Base-by-base conservation (phyloP, 257 asterid genomes). In the Coffea canephora region DNA sequence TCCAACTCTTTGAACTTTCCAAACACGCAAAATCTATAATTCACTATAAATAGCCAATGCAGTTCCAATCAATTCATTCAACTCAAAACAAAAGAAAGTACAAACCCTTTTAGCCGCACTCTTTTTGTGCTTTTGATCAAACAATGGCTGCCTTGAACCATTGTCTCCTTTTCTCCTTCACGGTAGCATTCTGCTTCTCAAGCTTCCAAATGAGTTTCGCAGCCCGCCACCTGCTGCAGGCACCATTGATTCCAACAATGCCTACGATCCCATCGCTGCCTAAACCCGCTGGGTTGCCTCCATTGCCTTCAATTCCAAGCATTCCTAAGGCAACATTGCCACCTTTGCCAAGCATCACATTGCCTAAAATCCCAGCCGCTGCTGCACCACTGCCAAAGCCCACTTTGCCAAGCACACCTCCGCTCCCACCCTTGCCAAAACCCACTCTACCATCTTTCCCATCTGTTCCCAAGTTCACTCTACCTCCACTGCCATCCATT, bases 231-330 rank as follows among this genome's bases (percentile, higher is more conserved):
- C 75, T 82, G 6, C 6, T 82, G 65, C 85, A 73, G 19, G 64
- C 79, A 7, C 67, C 74, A 21, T 31, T 31, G 34, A 14, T 68
- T 15, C 75, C 69, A 0, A 69, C 78, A 21, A 16, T 79, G 31
- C 79, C 83, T 16, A 55, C 74, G 19, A 67, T 74, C 16, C 82
- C 82, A 48, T 71, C 76, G 39, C 39, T 78, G 31, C 82, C 77
- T 43, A 71, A 34, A 55, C 77, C 77, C 11, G 31, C 36, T 12
- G 57, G 36, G 54, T 25, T 55, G 54, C 13, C 69, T 57, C 67
- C 49, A 74, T 36, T 41, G 41, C 79, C 54, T 41, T 41, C 71
- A 23, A 23, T 75, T 14, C 69, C 79, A 43, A 61, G 16, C 23
- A 61, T 75, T 61, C 79, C 75, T 13, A 31, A 34, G 14, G 52